Percentiles rank a stretch among this genome's conserved stretches.
Conservation (phyloP, 768 basidiomycete species). For the Pisolithus marmoratus region DNA sequence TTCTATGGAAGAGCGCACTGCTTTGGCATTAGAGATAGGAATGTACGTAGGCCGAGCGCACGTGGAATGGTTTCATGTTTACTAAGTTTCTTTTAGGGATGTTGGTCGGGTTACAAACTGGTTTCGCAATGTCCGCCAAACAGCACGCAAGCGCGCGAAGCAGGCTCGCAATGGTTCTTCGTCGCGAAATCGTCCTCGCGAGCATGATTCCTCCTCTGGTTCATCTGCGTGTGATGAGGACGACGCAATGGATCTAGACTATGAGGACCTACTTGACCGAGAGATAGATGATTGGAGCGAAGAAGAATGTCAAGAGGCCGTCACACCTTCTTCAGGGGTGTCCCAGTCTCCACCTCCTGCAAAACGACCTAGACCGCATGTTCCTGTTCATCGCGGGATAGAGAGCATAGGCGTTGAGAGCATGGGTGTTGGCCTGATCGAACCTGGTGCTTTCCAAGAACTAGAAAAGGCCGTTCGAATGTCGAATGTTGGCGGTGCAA, state of each 20-base stretch:
- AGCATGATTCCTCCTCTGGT: constrained; percentile 48
- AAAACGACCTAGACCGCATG: constrained; percentile 24
- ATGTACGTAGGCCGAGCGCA: constrained; percentile 43
- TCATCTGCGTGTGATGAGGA: constrained; percentile 42
- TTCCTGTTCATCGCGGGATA: constrained; percentile 24
- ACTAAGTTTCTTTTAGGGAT: constrained; percentile 45
- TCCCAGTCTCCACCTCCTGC: constrained; percentile 35
- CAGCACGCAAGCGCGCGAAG: constrained; percentile 66
- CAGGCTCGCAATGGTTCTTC: constrained; percentile 32
- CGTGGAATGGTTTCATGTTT: neutral
- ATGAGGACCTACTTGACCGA: constrained; percentile 37
- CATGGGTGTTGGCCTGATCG: constrained; percentile 33
- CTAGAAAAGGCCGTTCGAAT: constrained; percentile 40
- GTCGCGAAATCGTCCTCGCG: constrained; percentile 27
- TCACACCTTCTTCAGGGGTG: constrained; percentile 62
- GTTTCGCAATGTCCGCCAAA: constrained; percentile 82
- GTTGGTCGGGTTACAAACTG: constrained; percentile 82
- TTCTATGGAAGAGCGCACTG: constrained; percentile 73
- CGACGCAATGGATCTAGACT: constrained; percentile 48
- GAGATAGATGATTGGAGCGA: constrained; percentile 53
- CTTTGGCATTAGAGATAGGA: constrained; percentile 69
- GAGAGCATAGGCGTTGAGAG: constrained; percentile 22
- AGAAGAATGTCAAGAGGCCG: constrained; percentile 69
- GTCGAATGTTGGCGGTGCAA: constrained; percentile 11
- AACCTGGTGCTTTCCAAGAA: constrained; percentile 40